Evolutionary conservation across 805 yeast genomes (phyloP), one percentile per base, ranked within the genome.

Genomic region (Teunomyces pallodes): DNA sequence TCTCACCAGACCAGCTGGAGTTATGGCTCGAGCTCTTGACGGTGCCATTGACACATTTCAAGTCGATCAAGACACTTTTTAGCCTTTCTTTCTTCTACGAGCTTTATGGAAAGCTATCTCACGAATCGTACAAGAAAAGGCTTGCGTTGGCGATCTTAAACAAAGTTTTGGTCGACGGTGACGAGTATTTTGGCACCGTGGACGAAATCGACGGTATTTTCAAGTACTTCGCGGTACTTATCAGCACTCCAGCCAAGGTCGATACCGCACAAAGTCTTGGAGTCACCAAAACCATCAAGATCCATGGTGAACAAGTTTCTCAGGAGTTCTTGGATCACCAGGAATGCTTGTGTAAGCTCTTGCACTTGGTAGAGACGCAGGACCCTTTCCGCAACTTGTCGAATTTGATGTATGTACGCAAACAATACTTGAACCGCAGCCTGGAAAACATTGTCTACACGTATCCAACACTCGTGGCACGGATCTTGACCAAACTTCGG

Each of bases 381-480:
- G 79, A 82, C 58, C 72, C 81, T 27, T 61, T 62, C 52, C 62
- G 62, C 40, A 66, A 56, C 45, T 57, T 72, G 31, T 56, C 66
- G 14, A 61, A 64, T 41, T 64, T 72, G 52, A 59, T 67, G 53
- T 65, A 70, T 46, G 58, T 71, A 32, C 58, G 70, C 43, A 72
- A 67, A 50, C 75, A 73, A 49, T 76, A 77, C 36, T 71, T 87
- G 46, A 65, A 74, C 45, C 76, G 76, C 31, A 85, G 85, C n/a
- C 75, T 76, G 1, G 70, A 65, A 30, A 81, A 83, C 54, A 76
- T 83, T 38, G 76, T 76, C 51, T 82, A 76, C 60, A 85, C 94
- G 0, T 87, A 84, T 61, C 96, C 96, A 3, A 79, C 96, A 1
- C 67, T 92, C 36, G 79, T 90, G 26, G 76, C 82, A 45, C 75